Evolutionary conservation across 768 basidiomycete genomes (phyloP), one percentile per base, ranked within the genome.

Genomic region (Mycena amicta): DNA sequence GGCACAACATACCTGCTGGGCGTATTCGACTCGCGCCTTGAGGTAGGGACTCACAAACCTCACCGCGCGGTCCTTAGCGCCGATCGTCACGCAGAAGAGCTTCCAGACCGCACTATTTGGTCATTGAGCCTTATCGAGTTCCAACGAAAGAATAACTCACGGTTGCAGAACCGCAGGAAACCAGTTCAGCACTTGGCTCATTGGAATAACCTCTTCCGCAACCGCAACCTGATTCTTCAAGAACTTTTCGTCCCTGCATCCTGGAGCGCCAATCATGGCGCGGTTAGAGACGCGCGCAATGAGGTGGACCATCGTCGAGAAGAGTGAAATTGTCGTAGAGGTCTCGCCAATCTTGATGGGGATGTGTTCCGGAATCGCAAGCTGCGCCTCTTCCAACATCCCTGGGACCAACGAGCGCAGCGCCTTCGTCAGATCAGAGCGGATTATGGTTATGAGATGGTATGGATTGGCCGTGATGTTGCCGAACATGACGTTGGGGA

Each of bases 221-320:
- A 66, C 56, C 15, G 46, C 55, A 23, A 64, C 57, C 33, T 64
- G 63, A 13, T 41, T 31, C 45, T 61, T 47, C 15, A 64, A 55
- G 26, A 66, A 66, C 8, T 41, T 51, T 22, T 61, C 53, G 29
- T 66, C 40, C n/a, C 65, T 52, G 37, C 65, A 66, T n/a, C 60
- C 53, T 3, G 63, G 60, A 1, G 49, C 51, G 1, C 65, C 65
- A 16, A 66, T 56, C 57, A 66, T 66, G 22, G 63, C 65, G 20
- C 65, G 59, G 39, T 66, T 66, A 40, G 47, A 59, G 30, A 66
- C 57, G 4, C 60, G 59, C 5, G 59, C 65, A 13, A 66, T 52
- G n/a, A 66, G 56, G 26, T 41, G 26, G 27, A 50, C 53, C 55
- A 62, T 65, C 23, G 57, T 53, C n/a, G 51, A 28, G 40, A 66